Evolutionary conservation across 805 yeast genomes (phyloP).

Genomic region (Zygosaccharomyces bisporus): DNA sequence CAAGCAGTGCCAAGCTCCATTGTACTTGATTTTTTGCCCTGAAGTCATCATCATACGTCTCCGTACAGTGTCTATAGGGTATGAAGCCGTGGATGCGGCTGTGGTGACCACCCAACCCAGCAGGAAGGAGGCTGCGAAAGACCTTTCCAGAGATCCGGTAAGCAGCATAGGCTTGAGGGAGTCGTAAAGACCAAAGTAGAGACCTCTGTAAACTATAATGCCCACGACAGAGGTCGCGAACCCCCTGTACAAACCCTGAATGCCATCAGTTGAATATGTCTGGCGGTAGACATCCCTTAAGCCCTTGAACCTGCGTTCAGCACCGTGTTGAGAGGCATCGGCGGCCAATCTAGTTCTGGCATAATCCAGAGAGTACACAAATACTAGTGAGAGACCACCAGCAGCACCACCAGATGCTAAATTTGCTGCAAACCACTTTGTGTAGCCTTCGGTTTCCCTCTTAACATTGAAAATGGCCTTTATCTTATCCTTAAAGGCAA

Average conservation of each 20-base stretch:
- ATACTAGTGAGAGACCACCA: constrained; percentile 90
- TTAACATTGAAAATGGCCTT: constrained; percentile 90
- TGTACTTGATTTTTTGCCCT: constrained; percentile 92
- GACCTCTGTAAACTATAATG: constrained; percentile 94
- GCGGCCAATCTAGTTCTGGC: constrained; percentile 98
- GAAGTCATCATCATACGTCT: constrained; percentile 99
- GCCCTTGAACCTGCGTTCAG: constrained; percentile 92
- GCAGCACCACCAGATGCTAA: constrained; percentile 96
- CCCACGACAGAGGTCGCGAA: constrained; percentile 95
- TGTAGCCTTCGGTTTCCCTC: constrained; percentile 71
- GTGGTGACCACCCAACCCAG: constrained; percentile 95
- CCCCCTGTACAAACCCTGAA: constrained; percentile 96
- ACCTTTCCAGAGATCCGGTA: constrained; percentile 85
- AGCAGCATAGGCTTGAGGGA: constrained; percentile 88
- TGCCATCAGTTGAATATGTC: constrained; percentile 88
- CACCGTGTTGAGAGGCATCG: constrained; percentile 77
- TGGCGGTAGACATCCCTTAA: constrained; percentile 88
- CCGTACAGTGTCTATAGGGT: constrained; percentile 96
- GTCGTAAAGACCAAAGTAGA: constrained; percentile 93
- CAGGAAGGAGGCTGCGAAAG: constrained; percentile 86
- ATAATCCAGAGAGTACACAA: constrained; percentile 93
- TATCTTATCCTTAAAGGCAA: constrained; percentile 94
- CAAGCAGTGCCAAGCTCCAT: constrained; percentile 89
- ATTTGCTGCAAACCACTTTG: constrained; percentile 92
- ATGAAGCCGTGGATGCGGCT: constrained; percentile 93